Evolutionary conservation across 2,329 filamentous ascomycete genomes (phyloP), one percentile per base, ranked within the genome.

Genomic region (Aspergillus novoparasiticus): DNA sequence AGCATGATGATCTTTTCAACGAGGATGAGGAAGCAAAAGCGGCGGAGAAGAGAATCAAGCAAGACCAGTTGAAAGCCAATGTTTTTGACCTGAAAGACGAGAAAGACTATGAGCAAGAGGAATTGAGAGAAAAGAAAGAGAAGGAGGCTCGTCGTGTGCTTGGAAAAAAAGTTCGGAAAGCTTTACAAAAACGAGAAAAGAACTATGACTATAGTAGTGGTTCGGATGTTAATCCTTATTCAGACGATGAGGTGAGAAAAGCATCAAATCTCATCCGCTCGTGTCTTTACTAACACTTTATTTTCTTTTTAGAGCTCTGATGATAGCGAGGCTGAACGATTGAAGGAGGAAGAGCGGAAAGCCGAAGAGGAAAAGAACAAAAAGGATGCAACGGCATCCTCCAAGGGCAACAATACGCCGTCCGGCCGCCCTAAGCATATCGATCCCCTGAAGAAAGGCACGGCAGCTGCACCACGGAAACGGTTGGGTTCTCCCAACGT

Each of bases 181-280:
- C 90, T 12, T 84, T 98, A 12, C 89, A 90, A 70, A 94, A 91
- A 79, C 87, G 92, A 58, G 95, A 97, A 78, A 91, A 92, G 76
- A 92, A 96, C 69, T 89, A 88, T 68, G 91, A 95, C 66, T 97
- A 97, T 73, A 91, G 92, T 71, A 90, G 88, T 68, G 91, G 92
- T 58, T 86, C 84, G 58, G 81, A 83, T 61, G 81, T 81, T 36
- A 85, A 89, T 72, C 85, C 85, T 14, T 87, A 86, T 68, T 83
- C 83, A 50, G 81, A 84, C 62, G 75, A 80, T 60, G 80, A 87
- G 69, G 84, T 84, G 75, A 64, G 76, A 16, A 11, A 4, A 9
- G 46, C 6, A n/a, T 21, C 19, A 69, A 62, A 48, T 10, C 19
- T 19, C 21, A 19, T 30, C 45, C 5, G 30, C 23, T 45, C 39